Percentiles rank a stretch among this genome's conserved stretches.
Conservation (phyloP, 2,329 filamentous ascomycete genomes). For the Microsporum audouinii region DNA sequence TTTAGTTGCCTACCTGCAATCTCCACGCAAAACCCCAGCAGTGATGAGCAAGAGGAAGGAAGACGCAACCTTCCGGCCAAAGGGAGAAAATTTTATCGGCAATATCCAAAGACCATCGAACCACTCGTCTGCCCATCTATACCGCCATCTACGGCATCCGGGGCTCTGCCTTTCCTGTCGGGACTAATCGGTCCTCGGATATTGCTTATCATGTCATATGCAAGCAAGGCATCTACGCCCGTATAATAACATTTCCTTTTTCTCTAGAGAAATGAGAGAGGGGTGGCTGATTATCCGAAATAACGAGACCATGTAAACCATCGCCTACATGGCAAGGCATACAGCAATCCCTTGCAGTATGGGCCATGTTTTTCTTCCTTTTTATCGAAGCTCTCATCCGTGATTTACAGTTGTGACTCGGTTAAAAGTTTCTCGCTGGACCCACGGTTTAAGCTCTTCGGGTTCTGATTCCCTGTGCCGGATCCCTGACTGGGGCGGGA, state of each 20-base stretch:
- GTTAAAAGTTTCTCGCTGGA: neutral
- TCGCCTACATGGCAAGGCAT: neutral
- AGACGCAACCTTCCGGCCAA: neutral
- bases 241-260: neutral
- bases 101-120: neutral
- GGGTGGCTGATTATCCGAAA: neutral
- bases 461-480: neutral
- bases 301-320: neutral
- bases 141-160: neutral
- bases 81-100: neutral
- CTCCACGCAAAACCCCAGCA: neutral
- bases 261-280: neutral
- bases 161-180: neutral
- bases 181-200: neutral
- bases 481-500: neutral
- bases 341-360: neutral
- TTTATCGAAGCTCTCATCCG: constrained; percentile 1
- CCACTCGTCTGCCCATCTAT: neutral
- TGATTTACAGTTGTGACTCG: neutral
- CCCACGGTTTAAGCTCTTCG: neutral
- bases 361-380: neutral
- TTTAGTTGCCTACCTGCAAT: too few species aligned
- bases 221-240: neutral
- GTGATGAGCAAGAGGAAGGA: neutral
- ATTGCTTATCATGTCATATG: neutral